These are phyloP conservation scores for Malus hybrid DNA, from an alignment of 331 rosid species.

Conservation along the genomic window DNA sequence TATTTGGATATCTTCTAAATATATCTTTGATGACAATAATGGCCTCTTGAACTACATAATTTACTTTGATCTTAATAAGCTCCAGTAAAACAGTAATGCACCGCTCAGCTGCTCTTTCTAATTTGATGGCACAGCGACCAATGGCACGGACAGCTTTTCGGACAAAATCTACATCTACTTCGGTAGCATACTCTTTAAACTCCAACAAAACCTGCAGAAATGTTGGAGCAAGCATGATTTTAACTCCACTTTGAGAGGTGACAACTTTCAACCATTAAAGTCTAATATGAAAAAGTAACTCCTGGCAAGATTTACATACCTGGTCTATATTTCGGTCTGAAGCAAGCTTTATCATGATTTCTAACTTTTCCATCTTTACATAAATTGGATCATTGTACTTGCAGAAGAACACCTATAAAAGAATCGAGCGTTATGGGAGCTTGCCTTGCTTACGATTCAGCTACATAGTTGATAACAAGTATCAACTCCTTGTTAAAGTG, in stretches of 20 bases:
- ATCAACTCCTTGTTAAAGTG: background rate
- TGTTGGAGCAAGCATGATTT: background rate
- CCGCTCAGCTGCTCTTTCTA: slow-evolving; percentile 99
- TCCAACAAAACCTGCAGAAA: slow-evolving; percentile 85
- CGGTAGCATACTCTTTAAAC: slow-evolving; percentile 98
- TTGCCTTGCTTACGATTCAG: background rate
- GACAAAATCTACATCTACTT: slow-evolving; percentile 98
- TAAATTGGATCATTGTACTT: slow-evolving; percentile 99
- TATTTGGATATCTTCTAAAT: slow-evolving; percentile 98
- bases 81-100: slow-evolving; percentile 98
- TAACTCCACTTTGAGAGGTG: background rate
- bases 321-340: slow-evolving; percentile 96
- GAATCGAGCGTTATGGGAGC: slow-evolving; percentile 12
- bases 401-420: slow-evolving; percentile 89
- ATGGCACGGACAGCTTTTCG: slow-evolving; percentile 99
- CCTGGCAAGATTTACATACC: slow-evolving; percentile 35
- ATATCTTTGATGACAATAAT: slow-evolving; percentile 99
- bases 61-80: slow-evolving; percentile 96
- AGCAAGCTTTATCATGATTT: slow-evolving; percentile 98
- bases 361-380: slow-evolving; percentile 97
- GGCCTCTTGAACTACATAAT: slow-evolving; percentile 99
- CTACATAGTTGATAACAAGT: background rate
- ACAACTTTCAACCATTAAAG: background rate
- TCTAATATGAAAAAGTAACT: slow-evolving; percentile 16
- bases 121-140: slow-evolving; percentile 99